Conservation (phyloP, 805 yeast species). For the Wickerhamomyces queroliae region DNA sequence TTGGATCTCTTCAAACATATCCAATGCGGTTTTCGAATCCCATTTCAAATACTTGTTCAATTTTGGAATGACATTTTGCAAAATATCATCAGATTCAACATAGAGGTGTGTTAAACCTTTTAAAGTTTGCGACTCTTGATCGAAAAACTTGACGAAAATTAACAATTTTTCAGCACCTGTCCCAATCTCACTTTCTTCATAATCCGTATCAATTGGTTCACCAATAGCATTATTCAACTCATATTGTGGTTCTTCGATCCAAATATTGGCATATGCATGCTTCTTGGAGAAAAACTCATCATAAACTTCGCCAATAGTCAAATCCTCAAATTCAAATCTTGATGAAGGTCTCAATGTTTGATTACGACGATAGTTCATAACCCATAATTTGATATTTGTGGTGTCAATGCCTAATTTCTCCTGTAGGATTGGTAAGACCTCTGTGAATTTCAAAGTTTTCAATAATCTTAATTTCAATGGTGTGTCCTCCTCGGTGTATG, state of each 20-base stretch:
- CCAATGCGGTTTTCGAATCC: constrained; percentile 26
- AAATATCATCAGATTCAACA: constrained; percentile 41
- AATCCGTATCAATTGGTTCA: constrained; percentile 7
- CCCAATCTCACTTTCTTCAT: constrained; percentile 17
- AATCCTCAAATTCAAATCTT: constrained; percentile 27
- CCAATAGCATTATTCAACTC: constrained; percentile 13
- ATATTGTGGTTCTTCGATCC: constrained; percentile 53
- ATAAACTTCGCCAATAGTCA: constrained; percentile 47
- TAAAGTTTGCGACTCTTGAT: constrained; percentile 45
- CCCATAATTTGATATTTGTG: constrained; percentile 50
- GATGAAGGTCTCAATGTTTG: constrained; percentile 61
- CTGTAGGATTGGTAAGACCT: constrained; percentile 45
- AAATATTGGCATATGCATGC: constrained; percentile 48
- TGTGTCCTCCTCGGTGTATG: constrained; percentile 38
- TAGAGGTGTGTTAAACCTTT: constrained; percentile 59
- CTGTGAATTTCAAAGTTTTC: constrained; percentile 48
- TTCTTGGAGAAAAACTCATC: constrained; percentile 39
- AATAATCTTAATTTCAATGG: constrained; percentile 47
- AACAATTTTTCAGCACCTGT: constrained; percentile 20
- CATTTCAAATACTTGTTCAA: constrained; percentile 38
- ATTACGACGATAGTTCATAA: constrained; percentile 62
- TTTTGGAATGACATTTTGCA: constrained; percentile 34
- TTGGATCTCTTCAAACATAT: constrained; percentile 56
- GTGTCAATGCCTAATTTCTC: constrained; percentile 33
- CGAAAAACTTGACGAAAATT: constrained; percentile 62